Evolutionary conservation across 257 asterid genomes (phyloP).

Genomic region (Apocynum venetum): DNA sequence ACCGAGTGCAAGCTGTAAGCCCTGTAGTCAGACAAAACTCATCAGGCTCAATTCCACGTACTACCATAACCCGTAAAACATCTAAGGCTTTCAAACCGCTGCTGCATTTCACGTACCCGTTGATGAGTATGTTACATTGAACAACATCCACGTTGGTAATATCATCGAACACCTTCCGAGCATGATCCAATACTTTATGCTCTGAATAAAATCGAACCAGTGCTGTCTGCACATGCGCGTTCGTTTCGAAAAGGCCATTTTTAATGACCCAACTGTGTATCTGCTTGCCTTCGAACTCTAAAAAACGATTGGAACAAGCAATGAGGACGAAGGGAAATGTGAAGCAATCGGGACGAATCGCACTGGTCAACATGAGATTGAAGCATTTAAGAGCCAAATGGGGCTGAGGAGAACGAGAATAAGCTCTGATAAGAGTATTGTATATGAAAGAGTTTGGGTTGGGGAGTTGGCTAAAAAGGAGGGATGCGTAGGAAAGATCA

Average conservation of each 20-base stretch:
- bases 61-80: constrained; percentile 46
- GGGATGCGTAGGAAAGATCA: constrained; percentile 46
- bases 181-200: constrained; percentile 44
- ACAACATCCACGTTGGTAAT: constrained; percentile 45
- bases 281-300: constrained; percentile 39
- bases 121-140: constrained; percentile 72
- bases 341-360: constrained; percentile 47
- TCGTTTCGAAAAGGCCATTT: constrained; percentile 39
- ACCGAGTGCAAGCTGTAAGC: constrained; percentile 56
- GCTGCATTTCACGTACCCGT: constrained; percentile 51
- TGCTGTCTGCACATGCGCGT: constrained; percentile 62
- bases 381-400: constrained; percentile 36
- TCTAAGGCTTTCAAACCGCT: constrained; percentile 40
- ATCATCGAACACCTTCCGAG: constrained; percentile 50
- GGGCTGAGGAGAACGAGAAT: constrained; percentile 36
- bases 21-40: constrained; percentile 59
- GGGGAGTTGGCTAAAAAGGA: constrained; percentile 51
- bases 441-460: constrained; percentile 57
- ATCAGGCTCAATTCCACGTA: constrained; percentile 55
- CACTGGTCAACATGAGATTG: constrained; percentile 28
- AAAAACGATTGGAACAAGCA: constrained; percentile 53
- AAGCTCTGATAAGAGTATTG: constrained; percentile 70
- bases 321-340: constrained; percentile 69
- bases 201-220: constrained; percentile 46
- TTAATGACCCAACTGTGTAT: constrained; percentile 52